These are phyloP conservation scores for Tetrahymena thermophila DNA, from an alignment of 73 alveolate genomes.

Conservation along the genomic window DNA sequence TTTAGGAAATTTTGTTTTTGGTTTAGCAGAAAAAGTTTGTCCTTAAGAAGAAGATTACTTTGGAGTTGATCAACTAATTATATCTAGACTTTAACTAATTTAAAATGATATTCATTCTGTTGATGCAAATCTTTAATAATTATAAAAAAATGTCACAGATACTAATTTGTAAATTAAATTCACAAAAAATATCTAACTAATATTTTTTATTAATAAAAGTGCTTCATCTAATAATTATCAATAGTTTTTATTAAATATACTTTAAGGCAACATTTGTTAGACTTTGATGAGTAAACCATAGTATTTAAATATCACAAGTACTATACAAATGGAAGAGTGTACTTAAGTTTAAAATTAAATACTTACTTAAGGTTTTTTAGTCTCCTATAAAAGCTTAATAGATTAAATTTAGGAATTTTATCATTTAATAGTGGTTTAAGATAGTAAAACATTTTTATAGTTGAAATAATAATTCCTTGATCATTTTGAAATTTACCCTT, in stretches of 20 bases:
- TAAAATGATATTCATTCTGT: background rate
- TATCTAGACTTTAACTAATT: background rate
- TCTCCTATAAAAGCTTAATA: background rate
- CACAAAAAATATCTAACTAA: background rate
- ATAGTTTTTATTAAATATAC: background rate
- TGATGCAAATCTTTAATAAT: background rate
- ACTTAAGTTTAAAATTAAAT: background rate
- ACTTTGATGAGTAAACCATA: background rate
- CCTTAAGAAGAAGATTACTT: background rate
- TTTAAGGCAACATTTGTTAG: background rate
- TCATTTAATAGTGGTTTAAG: background rate
- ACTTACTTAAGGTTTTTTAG: background rate
- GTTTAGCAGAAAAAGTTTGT: background rate
- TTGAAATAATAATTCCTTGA: background rate
- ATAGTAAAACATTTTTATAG: background rate
- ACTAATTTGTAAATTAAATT: background rate
- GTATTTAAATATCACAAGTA: background rate
- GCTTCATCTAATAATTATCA: background rate
- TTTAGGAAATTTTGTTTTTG: background rate
- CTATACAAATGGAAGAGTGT: background rate
- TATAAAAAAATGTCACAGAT: background rate
- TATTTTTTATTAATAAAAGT: background rate
- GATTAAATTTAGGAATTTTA: background rate
- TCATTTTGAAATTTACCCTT: background rate
- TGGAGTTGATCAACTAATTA: background rate